These are phyloP conservation scores for Ganoderma lingzhi DNA, from an alignment of 1,284 basidiomycete genomes.

Conservation along the genomic window DNA sequence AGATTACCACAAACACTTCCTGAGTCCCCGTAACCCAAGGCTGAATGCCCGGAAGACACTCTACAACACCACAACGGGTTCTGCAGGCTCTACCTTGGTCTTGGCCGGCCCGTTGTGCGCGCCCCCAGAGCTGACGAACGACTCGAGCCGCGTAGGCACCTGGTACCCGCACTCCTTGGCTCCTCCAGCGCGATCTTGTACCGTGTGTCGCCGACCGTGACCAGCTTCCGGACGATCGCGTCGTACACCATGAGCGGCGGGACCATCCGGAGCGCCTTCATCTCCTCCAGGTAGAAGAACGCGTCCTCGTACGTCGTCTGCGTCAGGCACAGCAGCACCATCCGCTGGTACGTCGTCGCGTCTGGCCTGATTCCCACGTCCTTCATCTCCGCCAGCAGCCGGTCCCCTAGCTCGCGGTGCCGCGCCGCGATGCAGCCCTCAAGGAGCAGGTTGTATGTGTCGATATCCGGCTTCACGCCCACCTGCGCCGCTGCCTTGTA, in stretches of 20 bases:
- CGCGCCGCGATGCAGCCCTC: constrained; percentile 63
- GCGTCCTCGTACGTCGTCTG: constrained; percentile 84
- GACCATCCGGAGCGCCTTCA: constrained; percentile 70
- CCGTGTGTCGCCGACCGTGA: constrained; percentile 64
- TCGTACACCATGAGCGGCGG: constrained; percentile 70
- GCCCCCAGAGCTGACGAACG: constrained; percentile 45
- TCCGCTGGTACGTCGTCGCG: constrained; percentile 65
- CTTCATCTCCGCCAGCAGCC: constrained; percentile 69
- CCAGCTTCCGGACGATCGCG: constrained; percentile 67
- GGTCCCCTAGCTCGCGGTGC: constrained; percentile 69
- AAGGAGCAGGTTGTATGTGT: constrained; percentile 78
- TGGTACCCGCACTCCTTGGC: constrained; percentile 58
- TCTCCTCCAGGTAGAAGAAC: constrained; percentile 88
- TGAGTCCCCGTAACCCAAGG: background rate
- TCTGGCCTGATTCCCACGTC: constrained; percentile 61
- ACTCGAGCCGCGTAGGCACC: constrained; percentile 42
- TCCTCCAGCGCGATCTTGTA: constrained; percentile 76
- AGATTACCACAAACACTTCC: constrained; percentile 2
- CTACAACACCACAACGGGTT: constrained; percentile 22
- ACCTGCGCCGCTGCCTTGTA: constrained; percentile 73
- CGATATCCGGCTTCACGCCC: constrained; percentile 61
- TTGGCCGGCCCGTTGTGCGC: constrained; percentile 24
- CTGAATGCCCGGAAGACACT: background rate
- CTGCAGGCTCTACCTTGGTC: background rate
- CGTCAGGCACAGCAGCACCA: constrained; percentile 75